These are phyloP conservation scores for Scleroderma bovista DNA, from an alignment of 768 basidiomycete species.

Conservation along the genomic window DNA sequence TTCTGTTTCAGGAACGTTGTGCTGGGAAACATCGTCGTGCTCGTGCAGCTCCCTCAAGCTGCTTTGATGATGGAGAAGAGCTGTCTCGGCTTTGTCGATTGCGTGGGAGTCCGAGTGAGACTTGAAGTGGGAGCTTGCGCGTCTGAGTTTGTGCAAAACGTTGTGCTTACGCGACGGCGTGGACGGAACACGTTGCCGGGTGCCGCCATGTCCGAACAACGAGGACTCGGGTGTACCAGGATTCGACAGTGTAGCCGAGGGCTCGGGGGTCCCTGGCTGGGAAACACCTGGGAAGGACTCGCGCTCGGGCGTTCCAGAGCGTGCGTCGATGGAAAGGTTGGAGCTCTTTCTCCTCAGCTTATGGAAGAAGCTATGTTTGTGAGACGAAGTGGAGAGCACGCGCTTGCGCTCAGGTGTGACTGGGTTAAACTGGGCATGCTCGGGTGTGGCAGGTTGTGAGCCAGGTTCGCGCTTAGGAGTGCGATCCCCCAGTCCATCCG, in stretches of 20 bases:
- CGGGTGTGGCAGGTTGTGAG: not conserved
- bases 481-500: not conserved
- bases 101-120: not conserved
- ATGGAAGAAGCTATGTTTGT: not conserved
- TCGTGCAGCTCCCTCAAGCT: not conserved
- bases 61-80: not conserved
- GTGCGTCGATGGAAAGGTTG: not conserved
- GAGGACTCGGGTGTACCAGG: slow-evolving; percentile 13
- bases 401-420: not conserved
- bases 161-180: slow-evolving; percentile 5
- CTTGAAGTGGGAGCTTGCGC: slow-evolving; percentile 7
- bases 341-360: not conserved
- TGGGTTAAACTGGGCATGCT: not conserved
- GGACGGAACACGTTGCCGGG: slow-evolving; percentile 11
- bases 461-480: not conserved
- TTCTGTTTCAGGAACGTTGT: not conserved
- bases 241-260: slow-evolving; percentile 3
- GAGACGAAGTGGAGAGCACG: not conserved
- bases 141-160: slow-evolving; percentile 5
- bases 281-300: not conserved
- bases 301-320: not conserved
- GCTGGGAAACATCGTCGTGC: not conserved
- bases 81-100: not conserved
- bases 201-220: not conserved
- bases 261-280: not conserved